Base-by-base conservation (phyloP, 169 alveolate species). In the Plasmodium vivax region DNA sequence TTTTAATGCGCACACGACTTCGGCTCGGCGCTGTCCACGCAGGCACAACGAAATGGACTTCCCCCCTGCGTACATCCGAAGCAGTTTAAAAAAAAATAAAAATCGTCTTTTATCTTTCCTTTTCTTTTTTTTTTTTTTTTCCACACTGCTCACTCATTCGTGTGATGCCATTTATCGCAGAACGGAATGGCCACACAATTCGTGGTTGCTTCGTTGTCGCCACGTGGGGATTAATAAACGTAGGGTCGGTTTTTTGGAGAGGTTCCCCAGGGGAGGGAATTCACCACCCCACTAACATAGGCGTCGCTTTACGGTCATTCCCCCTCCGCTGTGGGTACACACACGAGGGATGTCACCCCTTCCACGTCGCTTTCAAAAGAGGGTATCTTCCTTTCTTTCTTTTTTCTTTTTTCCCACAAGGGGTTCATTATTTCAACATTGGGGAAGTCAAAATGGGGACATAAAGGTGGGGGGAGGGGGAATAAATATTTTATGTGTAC, bases 131-230 rank as follows among this genome's bases (percentile, higher is more conserved):
- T 68, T 68, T 23, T 68, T 68, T 27, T 68, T 7, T 68, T 19
- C 2, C 77, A 30, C 19, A 23, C 16, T 68, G 8, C 8, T 23
- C 5, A 68, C 9, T 27, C 19, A 68, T 68, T 68, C 14, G n/a
- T 30, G 38, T 68, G 43, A 68, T 23, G 62, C 16, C 43, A 68
- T 30, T 68, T 68, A 27, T 68, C 38, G 19, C 30, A 68, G 38
- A 68, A 68, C 77, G 38, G 77, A 27, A 68, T 23, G 77, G 16
- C 30, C 77, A 68, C 38, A 68, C 27, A 27, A 27, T 23, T 68
- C 77, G 77, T 16, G 41, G 77, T 68, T 68, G 77, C 38, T 68
- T 68, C 43, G 77, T 68, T 68, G 77, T 68, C n/a, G 38, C 77
- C 77, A 68, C 38, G 77, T 23, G 36, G 38, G 77, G 32, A 30